A percentile compares a stretch with the other conserved stretches of the same genome.
Evolutionary conservation across 1,284 basidiomycete species (phyloP).

Genomic region (Butyriboletus appendiculatus): DNA sequence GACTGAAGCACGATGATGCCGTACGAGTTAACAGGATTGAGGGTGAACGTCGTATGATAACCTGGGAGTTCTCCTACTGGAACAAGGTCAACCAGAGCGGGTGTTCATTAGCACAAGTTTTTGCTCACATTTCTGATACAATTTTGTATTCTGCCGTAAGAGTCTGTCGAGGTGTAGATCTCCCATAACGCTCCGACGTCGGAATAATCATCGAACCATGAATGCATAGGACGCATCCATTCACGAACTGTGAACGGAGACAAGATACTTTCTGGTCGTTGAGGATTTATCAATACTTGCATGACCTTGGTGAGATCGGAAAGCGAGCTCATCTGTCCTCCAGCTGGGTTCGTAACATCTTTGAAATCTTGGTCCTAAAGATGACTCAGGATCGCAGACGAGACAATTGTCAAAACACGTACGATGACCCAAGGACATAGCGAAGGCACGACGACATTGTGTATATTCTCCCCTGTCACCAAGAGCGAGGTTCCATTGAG

Average conservation of each 20-base stretch:
- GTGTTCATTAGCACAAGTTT: background rate
- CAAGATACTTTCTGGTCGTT: conserved; percentile 35
- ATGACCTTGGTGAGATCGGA: conserved; percentile 44
- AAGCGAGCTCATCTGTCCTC: conserved; percentile 51
- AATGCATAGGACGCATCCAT: conserved; percentile 45
- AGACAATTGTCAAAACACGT: conserved; percentile 3
- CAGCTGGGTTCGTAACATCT: conserved; percentile 44
- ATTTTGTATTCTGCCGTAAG: conserved; percentile 38
- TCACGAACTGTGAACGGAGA: conserved; percentile 39
- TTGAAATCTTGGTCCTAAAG: conserved; percentile 42
- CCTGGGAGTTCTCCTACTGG: conserved; percentile 47
- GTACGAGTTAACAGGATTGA: conserved; percentile 48
- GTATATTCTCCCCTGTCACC: conserved; percentile 29
- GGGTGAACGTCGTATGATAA: conserved; percentile 45
- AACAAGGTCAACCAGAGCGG: conserved; percentile 1
- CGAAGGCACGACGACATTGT: conserved; percentile 38
- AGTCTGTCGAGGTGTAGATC: conserved; percentile 40
- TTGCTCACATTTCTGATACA: conserved; percentile 36
- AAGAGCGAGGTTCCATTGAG: conserved; percentile 42
- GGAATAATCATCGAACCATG: conserved; percentile 43
- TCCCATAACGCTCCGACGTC: conserved; percentile 53
- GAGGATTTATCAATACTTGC: conserved; percentile 45
- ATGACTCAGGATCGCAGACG: background rate
- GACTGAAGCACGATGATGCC: conserved; percentile 49
- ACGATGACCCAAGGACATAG: conserved; percentile 36